Evolutionary conservation across 2,329 filamentous ascomycete species (phyloP), one percentile per base, ranked within the genome.

Genomic region (Torrubiellomyces zombiae): DNA sequence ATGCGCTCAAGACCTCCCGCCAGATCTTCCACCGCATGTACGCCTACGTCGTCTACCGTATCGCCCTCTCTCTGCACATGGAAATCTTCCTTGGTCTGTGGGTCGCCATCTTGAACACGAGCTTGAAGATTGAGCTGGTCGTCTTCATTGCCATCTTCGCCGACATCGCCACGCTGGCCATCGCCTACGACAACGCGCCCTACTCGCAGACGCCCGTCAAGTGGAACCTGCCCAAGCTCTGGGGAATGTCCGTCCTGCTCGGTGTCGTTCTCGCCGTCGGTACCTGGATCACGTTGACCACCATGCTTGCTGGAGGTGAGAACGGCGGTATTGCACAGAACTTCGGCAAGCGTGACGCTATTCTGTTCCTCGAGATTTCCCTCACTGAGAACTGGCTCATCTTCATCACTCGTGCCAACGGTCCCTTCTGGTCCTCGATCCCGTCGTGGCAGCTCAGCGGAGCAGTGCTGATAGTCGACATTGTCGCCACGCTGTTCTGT

Each of bases 11-110:
- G 63, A 91, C 79, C 38, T 86, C 81, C 16, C 79, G 83, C 44
- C 82, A 91, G 53, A 92, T 93, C 52, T 92, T 92, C 65, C 82
- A 92, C 60, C 80, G 83, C 44, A 92, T 93, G 82, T 89, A 92
- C 58, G 78, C 82, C 31, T 93, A 92, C 60, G 80, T 93, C 38
- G 78, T 92, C 44, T 92, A 92, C 63, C 80, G 83, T 67, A 92
- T 93, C 45, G 82, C 83, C 24, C 60, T 93, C 44, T 92, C 82
- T 10, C 72, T 92, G 36, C 83, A 93, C 51, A 66, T 92, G 46
- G 81, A 89, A 58, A 79, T 91, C 49, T 92, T 83, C 66, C 67
- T 92, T 25, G 82, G 81, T 50, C 69, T 91, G 31, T 91, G 82
- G 81, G 89, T 92, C 41, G 78, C 77, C 40, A 85, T 86, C 40